These are phyloP conservation scores for Cordyceps tenuipes DNA, from an alignment of 2,329 filamentous ascomycete genomes.

Conservation along the genomic window DNA sequence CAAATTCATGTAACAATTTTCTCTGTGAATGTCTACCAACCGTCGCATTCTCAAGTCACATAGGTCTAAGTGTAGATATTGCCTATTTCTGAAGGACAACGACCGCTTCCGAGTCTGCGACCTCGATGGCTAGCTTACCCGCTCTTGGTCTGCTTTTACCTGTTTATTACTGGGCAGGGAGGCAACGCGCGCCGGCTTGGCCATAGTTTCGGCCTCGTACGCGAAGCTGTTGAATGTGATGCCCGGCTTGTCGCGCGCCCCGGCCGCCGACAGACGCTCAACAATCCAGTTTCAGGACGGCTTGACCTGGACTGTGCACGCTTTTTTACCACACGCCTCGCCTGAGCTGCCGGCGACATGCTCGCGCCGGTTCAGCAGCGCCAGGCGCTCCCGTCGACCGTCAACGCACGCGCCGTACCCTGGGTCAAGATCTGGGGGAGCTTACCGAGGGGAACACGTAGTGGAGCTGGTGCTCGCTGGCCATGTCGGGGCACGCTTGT, in stretches of 20 bases:
- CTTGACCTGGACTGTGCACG: slow-evolving; percentile 13
- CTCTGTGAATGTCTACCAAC: neutral
- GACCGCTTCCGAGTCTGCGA: slow-evolving; percentile 16
- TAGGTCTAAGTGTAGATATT: neutral
- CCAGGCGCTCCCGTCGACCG: slow-evolving; percentile 14
- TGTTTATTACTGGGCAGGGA: slow-evolving; percentile 3
- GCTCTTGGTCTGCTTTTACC: slow-evolving; percentile 9
- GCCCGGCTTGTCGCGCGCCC: slow-evolving; percentile 14
- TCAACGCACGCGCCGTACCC: slow-evolving; percentile 17
- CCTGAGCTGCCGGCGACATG: slow-evolving; percentile 10
- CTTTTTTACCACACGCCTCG: slow-evolving; percentile 4
- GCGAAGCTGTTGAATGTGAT: slow-evolving; percentile 16
- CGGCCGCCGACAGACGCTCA: slow-evolving; percentile 15
- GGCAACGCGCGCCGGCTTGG: slow-evolving; percentile 10
- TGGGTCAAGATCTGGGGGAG: slow-evolving; percentile 15
- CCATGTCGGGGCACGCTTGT: slow-evolving; percentile 14
- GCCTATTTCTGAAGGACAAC: slow-evolving; percentile 10
- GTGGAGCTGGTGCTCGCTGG: slow-evolving; percentile 1
- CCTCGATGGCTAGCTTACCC: slow-evolving; percentile 14
- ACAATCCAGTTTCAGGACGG: slow-evolving; percentile 12
- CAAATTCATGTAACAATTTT: neutral
- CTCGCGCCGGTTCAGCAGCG: slow-evolving; percentile 16
- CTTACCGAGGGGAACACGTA: slow-evolving; percentile 17
- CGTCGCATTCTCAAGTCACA: neutral
- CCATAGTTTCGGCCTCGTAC: slow-evolving; percentile 16